Percentiles rank a stretch among this genome's conserved stretches.
Conservation (phyloP, 768 basidiomycete genomes). For the Hirschioporus abietinus region DNA sequence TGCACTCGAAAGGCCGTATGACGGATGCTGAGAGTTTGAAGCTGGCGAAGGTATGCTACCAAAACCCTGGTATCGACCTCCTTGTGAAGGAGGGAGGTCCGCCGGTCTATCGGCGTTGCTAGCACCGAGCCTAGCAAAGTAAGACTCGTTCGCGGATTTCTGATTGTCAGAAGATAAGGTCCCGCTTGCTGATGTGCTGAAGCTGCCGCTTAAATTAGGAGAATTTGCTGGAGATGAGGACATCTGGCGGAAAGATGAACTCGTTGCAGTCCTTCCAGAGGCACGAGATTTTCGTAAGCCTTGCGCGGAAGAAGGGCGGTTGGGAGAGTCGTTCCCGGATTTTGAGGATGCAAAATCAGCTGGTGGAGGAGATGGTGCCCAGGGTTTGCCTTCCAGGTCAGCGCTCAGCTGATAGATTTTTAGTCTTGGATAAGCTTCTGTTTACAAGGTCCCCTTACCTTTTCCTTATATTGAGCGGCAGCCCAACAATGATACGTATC, state of each 20-base stretch:
- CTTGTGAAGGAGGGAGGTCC: conserved; percentile 87
- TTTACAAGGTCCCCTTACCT: conserved; percentile 41
- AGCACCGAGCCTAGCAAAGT: conserved; percentile 78
- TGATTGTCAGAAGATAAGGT: conserved; percentile 37
- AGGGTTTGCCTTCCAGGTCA: conserved; percentile 64
- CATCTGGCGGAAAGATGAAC: conserved; percentile 43
- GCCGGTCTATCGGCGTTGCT: conserved; percentile 74
- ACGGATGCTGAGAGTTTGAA: conserved; percentile 50
- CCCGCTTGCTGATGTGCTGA: conserved; percentile 32
- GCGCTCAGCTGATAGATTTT: conserved; percentile 60
- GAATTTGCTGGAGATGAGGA: conserved; percentile 48
- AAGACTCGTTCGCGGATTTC: conserved; percentile 80
- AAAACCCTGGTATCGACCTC: conserved; percentile 91
- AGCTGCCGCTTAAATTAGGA: conserved; percentile 27
- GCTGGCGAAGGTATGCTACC: conserved; percentile 74
- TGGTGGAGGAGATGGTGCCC: conserved; percentile 74
- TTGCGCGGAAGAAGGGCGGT: conserved; percentile 68
- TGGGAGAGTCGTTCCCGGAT: conserved; percentile 37
- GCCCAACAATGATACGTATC: conserved; percentile 93
- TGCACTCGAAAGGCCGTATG: conserved; percentile 70
- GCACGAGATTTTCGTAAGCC: conserved; percentile 86
- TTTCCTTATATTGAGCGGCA: conserved; percentile 90
- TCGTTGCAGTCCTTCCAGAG: conserved; percentile 47
- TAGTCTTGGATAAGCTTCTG: conserved; percentile 10
- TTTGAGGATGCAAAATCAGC: conserved; percentile 31